phyloP scores from a whole-genome alignment of 768 basidiomycete species.

The Candolleomyces eurysporus region DNA sequence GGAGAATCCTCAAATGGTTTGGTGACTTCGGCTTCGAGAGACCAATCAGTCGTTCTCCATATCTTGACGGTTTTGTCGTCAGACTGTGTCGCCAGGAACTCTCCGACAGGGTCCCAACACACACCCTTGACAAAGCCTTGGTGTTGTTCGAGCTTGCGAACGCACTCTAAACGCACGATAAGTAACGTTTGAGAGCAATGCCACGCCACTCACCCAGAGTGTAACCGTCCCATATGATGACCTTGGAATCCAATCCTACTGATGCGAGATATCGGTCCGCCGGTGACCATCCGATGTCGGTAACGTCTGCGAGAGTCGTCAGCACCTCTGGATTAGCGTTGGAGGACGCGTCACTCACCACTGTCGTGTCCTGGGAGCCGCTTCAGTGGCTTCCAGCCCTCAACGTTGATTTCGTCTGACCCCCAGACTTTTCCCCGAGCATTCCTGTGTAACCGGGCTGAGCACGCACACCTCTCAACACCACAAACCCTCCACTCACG shows the following conservation, averaged over 20 bases:
- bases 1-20: constrained; percentile 95
- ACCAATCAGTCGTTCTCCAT: constrained; percentile 95
- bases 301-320: constrained; percentile 63
- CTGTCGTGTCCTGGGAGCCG: constrained; percentile 93
- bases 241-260: constrained; percentile 87
- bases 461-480: background rate
- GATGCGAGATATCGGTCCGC: constrained; percentile 91
- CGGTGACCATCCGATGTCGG: constrained; percentile 93
- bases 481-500: constrained; percentile 53
- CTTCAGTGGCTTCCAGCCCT: constrained; percentile 95
- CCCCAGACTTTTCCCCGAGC: constrained; percentile 91
- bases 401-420: constrained; percentile 92
- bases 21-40: constrained; percentile 74
- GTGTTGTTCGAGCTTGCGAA: constrained; percentile 83
- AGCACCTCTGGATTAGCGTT: constrained; percentile 1
- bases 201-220: constrained; percentile 64
- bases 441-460: constrained; percentile 39
- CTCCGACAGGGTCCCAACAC: constrained; percentile 97
- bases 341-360: constrained; percentile 48
- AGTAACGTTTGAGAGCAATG: background rate
- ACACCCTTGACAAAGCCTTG: constrained; percentile 98
- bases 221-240: constrained; percentile 92
- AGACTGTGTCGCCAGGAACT: constrained; percentile 96
- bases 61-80: constrained; percentile 97
- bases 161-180: constrained; percentile 55